A percentile compares a stretch with the other conserved stretches of the same genome.
Evolutionary conservation across 1,139 yeast genomes (phyloP).

Genomic region (Yarrowia galli): DNA sequence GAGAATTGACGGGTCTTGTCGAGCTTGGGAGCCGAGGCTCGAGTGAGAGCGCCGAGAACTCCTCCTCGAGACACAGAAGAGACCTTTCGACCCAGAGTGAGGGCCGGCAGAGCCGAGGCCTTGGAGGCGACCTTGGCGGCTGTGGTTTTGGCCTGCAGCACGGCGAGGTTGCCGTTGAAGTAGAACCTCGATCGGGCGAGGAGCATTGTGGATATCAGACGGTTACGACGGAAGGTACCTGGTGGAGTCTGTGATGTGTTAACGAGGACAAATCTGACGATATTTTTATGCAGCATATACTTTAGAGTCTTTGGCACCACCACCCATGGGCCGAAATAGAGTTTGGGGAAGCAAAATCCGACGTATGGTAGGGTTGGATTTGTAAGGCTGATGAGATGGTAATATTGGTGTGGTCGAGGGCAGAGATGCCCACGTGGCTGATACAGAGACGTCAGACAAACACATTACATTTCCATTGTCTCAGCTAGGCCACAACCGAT

Average conservation of each 20-base stretch:
- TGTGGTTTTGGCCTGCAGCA: slow-evolving; percentile 25
- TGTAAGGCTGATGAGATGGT: neutral
- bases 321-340: neutral
- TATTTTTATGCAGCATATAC: slow-evolving; percentile 25
- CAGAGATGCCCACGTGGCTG: too few species aligned
- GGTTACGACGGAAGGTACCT: too few species aligned
- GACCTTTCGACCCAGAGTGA: slow-evolving; percentile 32
- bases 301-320: slow-evolving; percentile 1
- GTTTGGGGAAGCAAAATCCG: neutral
- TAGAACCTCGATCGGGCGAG: slow-evolving; percentile 38
- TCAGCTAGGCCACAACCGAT: neutral
- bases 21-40: slow-evolving; percentile 37
- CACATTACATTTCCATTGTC: too few species aligned
- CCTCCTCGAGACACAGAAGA: slow-evolving; percentile 26
- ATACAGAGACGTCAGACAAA: too few species aligned
- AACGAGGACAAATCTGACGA: slow-evolving; percentile 8
- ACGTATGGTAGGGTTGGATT: slow-evolving; percentile 3
- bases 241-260: too few species aligned
- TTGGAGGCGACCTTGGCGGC: slow-evolving; percentile 32
- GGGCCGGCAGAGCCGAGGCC: slow-evolving; percentile 39
- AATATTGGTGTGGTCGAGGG: too few species aligned
- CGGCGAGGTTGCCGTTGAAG: slow-evolving; percentile 38
- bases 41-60: slow-evolving; percentile 25
- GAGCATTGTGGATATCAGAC: slow-evolving; percentile 15
- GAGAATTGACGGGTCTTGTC: slow-evolving; percentile 41